Base-by-base conservation (phyloP, 2,329 filamentous ascomycete species). In the Ceratocystis papillata region DNA sequence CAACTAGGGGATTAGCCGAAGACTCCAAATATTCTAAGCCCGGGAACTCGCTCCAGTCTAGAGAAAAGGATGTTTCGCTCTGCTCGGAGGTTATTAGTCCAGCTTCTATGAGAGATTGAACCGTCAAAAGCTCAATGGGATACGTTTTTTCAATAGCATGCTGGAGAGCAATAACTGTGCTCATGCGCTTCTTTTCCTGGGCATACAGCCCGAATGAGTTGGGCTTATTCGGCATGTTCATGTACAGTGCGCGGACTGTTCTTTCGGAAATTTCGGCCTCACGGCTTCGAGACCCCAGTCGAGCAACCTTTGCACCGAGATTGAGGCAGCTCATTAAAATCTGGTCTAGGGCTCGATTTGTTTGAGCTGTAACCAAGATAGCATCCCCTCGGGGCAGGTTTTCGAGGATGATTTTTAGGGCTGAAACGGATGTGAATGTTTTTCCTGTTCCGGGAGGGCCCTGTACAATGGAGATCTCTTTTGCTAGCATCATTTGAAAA, bases 271-370 rank as follows among this genome's bases (percentile, higher is more conserved):
- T 69, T 2, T 65, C 63, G 2, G 67, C 48, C 17, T 70, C 70
- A 4, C 63, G 63, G 30, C 30, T 44, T 10, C 63, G 48, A 22
- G 63, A 57, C 6, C 90, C 90, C 8, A 83, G 72, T 1, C 81
- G 79, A 8, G 79, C 76, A 67, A 91, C 85, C 0, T 83, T 80
- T 79, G 69, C 68, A 3, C 74, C 87, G 0, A 70, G 65, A 1
- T 77, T 72, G 0, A 84, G 78, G 17, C 90, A 79, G 65, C 87
- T 83, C 0, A 77, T 76, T 0, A 96, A 77, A 0, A 96, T 78
- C 72, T 96, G 91, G 70, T 96, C 91, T 0, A 96, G 77, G 0
- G 91, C 91, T 74, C 96, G 90, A 67, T 96, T 96, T 0, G 91
- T 96, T 71, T 96, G 90, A 6, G 90, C 90, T 0, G 90, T 83